Conservation (phyloP, 108 stramenopile species). For the Pseudonitzschia delicatissima region DNA sequence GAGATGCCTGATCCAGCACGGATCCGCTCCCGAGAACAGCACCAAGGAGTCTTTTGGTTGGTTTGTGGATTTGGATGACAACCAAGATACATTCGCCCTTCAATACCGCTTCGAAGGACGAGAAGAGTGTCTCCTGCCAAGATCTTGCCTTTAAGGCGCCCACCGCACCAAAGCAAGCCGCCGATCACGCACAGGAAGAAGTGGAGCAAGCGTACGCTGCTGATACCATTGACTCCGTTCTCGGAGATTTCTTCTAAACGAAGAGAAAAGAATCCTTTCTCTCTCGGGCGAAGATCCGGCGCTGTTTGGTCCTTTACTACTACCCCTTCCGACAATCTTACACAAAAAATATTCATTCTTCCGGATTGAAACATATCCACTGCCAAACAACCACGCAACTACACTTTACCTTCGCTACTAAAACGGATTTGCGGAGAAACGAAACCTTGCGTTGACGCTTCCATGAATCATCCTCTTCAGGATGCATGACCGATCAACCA, state of each 20-base stretch:
- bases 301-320: too few relatives aligned
- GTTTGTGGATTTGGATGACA: conserved; percentile 47
- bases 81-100: background rate
- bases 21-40: conserved; percentile 20
- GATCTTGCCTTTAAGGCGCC: conserved; percentile 46
- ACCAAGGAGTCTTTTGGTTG: conserved; percentile 47
- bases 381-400: background rate
- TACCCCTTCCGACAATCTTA: too few relatives aligned
- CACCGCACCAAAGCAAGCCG: conserved; percentile 29
- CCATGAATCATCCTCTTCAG: background rate
- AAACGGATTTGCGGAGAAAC: background rate
- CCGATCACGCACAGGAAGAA: conserved; percentile 37
- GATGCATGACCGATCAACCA: background rate
- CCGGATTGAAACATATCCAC: background rate
- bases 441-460: background rate
- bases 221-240: conserved; percentile 61
- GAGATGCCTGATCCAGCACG: conserved; percentile 31
- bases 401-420: conserved; percentile 4
- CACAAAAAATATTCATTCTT: too few relatives aligned
- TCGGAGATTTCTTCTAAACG: conserved; percentile 56
- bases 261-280: background rate
- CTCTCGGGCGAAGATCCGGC: too few relatives aligned
- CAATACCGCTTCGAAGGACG: background rate
- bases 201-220: conserved; percentile 65
- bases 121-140: background rate